Conservation (phyloP, 352 stramenopile species). For the Pythium brassicae region DNA sequence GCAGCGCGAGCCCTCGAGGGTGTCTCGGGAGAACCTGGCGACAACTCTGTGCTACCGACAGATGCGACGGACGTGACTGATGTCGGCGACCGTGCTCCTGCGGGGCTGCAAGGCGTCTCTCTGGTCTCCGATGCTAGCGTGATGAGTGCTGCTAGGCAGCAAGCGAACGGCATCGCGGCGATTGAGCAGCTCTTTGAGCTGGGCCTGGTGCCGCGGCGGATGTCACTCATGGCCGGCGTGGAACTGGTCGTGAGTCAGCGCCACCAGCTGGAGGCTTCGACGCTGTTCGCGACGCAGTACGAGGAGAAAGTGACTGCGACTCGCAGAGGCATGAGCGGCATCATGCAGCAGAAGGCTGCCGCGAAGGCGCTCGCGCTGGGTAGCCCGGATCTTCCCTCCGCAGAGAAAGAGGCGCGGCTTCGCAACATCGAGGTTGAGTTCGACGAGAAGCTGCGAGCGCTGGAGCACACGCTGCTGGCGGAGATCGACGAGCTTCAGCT, state of each 20-base stretch:
- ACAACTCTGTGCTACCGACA: background rate
- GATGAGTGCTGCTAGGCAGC: slow-evolving; percentile 18
- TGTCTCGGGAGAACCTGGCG: background rate
- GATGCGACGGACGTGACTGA: background rate
- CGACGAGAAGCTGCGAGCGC: slow-evolving; percentile 28
- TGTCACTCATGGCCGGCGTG: slow-evolving; percentile 48
- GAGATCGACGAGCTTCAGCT: slow-evolving; percentile 26
- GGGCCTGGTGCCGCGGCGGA: slow-evolving; percentile 37
- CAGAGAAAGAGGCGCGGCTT: slow-evolving; percentile 17
- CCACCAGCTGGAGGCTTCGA: slow-evolving; percentile 44
- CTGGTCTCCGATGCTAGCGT: no score
- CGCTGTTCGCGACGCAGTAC: slow-evolving; percentile 29
- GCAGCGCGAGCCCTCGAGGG: slow-evolving; percentile 19
- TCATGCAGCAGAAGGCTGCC: slow-evolving; percentile 50
- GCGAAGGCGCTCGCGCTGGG: slow-evolving; percentile 32
- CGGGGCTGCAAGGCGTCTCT: no score
- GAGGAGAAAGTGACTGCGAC: slow-evolving; percentile 17
- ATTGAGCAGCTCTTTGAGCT: slow-evolving; percentile 59
- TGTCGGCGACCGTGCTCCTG: background rate
- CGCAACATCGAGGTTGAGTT: slow-evolving; percentile 37
- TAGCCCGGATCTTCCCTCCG: slow-evolving; percentile 3
- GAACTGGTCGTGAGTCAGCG: slow-evolving; percentile 50
- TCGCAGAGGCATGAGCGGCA: slow-evolving; percentile 24
- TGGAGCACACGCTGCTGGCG: slow-evolving; percentile 22
- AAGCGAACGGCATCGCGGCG: slow-evolving; percentile 38